Base-by-base conservation (phyloP, 225 moss, liverwort and hornwort genomes). In the Antitrichia curtipendula region DNA sequence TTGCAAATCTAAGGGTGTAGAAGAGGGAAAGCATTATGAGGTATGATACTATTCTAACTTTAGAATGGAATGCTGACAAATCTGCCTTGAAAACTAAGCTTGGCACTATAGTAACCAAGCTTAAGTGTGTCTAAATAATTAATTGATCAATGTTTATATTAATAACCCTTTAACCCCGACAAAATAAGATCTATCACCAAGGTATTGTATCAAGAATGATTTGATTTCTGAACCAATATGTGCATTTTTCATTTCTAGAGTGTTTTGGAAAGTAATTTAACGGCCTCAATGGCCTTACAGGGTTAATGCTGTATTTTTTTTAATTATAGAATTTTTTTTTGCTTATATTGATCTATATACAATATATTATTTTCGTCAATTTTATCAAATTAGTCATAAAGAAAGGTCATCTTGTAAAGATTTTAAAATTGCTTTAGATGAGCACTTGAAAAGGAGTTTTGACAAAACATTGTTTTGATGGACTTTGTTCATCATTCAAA, bases 271-370 rank as follows among this genome's bases (percentile, higher is more conserved):
- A n/a, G 7, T 12, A n/a, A 64, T 64, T 19, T 3, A 36, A 19
- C 1, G 2, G 2, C 6, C 6, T 36, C 10, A 36, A 19, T 1
- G 3, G 19, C 64, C 10, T 19, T 10, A 5, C 5, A 34, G 0
- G 9, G 3, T 34, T 9, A 64, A 36, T 5, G 6, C 11, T 6
- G 21, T 36, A 6, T 0, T 65, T 34, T 64, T 9, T 19, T 11
- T 21, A 3, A 11, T n/a, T n/a, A 20, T 12, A n/a, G 10, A 6
- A 66, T n/a, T n/a, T 21, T 21, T 21, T n/a, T n/a, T 6, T n/a
- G 49, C 49, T 49, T 49, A 49, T 49, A n/a, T 38, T 4, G 12
- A 21, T 38, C 1, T 1, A 22, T 38, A 68, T n/a, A n/a, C n/a
- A 38, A 23, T 38, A 7, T 13, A 38, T 13, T 38, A 23, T 19